Conservation (phyloP, 257 asterid genomes). For the Oldenlandia corymbosa region DNA sequence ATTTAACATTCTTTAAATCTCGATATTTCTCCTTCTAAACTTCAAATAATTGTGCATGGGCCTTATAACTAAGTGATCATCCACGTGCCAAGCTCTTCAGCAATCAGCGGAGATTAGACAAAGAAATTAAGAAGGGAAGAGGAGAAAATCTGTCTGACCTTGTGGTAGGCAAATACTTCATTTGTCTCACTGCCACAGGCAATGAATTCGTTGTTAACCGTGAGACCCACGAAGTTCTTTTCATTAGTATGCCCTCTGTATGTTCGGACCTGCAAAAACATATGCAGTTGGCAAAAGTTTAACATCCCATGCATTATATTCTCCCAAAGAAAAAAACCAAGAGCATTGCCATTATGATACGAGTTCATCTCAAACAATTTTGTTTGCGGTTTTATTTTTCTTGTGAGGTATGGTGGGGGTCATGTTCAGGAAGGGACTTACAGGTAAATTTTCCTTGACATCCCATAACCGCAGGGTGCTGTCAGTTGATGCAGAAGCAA, state of each 20-base stretch:
- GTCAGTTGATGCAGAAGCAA: slow-evolving; percentile 48
- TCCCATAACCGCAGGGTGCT: slow-evolving; percentile 40
- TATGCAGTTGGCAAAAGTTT: background rate
- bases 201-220: slow-evolving; percentile 36
- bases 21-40: too few relatives aligned
- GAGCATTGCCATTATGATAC: background rate
- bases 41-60: too few relatives aligned
- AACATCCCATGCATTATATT: background rate
- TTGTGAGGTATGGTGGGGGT: too few relatives aligned
- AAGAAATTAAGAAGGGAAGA: background rate
- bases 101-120: background rate
- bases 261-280: slow-evolving; percentile 27
- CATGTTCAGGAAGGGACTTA: too few relatives aligned
- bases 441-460: slow-evolving; percentile 30
- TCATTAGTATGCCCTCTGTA: slow-evolving; percentile 46
- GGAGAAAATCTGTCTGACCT: slow-evolving; percentile 19
- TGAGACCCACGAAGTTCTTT: slow-evolving; percentile 42
- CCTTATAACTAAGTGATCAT: too few relatives aligned
- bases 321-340: background rate
- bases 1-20: too few relatives aligned
- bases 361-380: background rate
- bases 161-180: slow-evolving; percentile 41
- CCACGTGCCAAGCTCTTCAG: too few relatives aligned
- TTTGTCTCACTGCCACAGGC: slow-evolving; percentile 47
- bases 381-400: too few relatives aligned